Evolutionary conservation across 345 rosid genomes (phyloP), one percentile per base, ranked within the genome.

Genomic region (Triadica sebifera): DNA sequence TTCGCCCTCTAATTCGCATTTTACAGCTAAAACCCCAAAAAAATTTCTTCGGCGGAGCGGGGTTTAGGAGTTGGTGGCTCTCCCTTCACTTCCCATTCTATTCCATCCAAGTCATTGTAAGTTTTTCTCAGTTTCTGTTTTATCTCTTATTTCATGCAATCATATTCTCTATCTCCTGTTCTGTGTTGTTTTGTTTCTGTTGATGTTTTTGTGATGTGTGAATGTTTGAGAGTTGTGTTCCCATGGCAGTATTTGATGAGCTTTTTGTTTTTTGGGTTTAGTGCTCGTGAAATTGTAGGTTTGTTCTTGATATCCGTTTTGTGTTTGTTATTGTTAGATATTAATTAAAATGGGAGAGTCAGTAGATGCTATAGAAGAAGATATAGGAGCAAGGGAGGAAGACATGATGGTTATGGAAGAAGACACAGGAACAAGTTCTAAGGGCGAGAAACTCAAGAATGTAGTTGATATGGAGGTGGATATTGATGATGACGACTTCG

Each of bases 381-480:
- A 64, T 8, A 20, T 8, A 55, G 7, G 34, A 29, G 34, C 34
- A 29, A 2, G 34, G 34, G 34, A 29, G 34, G 34, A 29, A 29
- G 34, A 29, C 34, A 29, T 29, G 34, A 29, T 47, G 1, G 22
- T 9, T 10, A 58, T 58, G 62, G 62, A 58, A 3, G 34, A 22
- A 1, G 16, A 69, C 29, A 9, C 51, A 34, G 85, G 75, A 8
- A 67, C 74, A 70, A 73, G 80, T 60, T 43, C 74, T 57, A 77
- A 72, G 24, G 80, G 46, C 10, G 83, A 66, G 22, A 78, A 66
- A 77, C 17, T 65, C 56, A 25, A 67, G 15, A 63, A 46, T 65
- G 82, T 49, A n/a, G 37, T 37, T 62, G 81, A 74, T 34, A 66
- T 61, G 70, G 79, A 76, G 3, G 58, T 59, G 5, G 66, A 71